Percentiles rank a stretch among this genome's conserved stretches.
These are phyloP conservation scores for Flaveria ramosissima DNA, from an alignment of 129 eudicot genomes.

Conservation along the genomic window DNA sequence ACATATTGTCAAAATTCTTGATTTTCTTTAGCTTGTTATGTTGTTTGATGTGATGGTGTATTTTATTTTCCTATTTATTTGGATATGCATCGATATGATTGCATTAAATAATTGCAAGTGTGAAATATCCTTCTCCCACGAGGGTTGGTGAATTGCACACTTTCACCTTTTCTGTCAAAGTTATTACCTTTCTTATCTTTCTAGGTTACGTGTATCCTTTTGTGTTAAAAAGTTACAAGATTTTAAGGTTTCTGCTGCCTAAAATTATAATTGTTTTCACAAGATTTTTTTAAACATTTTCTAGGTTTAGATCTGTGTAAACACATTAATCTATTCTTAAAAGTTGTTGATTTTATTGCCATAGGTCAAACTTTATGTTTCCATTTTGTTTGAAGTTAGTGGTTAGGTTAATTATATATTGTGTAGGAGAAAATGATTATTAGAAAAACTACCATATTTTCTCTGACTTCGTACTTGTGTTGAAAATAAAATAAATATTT, in stretches of 20 bases:
- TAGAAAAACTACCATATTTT: neutral
- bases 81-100: slow-evolving; percentile 36
- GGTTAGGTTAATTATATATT: neutral
- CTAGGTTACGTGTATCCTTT: slow-evolving; percentile 20
- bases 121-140: slow-evolving; percentile 43
- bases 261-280: neutral
- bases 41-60: slow-evolving; percentile 21
- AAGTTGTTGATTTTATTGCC: neutral
- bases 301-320: neutral
- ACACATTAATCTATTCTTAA: neutral
- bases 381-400: neutral
- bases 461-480: too few relatives aligned
- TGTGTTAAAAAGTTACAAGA: slow-evolving; percentile 23
- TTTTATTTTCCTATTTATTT: neutral
- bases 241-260: slow-evolving; percentile 24
- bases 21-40: slow-evolving; percentile 11
- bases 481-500: neutral
- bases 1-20: neutral
- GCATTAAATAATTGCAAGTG: slow-evolving; percentile 35
- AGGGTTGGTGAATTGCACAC: slow-evolving; percentile 47
- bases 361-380: slow-evolving; percentile 4
- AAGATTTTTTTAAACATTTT: slow-evolving; percentile 19
- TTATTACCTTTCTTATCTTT: slow-evolving; percentile 27
- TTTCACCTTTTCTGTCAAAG: slow-evolving; percentile 38
- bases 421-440: neutral